Conservation (phyloP, 768 basidiomycete species). For the Butyriboletus loyo region DNA sequence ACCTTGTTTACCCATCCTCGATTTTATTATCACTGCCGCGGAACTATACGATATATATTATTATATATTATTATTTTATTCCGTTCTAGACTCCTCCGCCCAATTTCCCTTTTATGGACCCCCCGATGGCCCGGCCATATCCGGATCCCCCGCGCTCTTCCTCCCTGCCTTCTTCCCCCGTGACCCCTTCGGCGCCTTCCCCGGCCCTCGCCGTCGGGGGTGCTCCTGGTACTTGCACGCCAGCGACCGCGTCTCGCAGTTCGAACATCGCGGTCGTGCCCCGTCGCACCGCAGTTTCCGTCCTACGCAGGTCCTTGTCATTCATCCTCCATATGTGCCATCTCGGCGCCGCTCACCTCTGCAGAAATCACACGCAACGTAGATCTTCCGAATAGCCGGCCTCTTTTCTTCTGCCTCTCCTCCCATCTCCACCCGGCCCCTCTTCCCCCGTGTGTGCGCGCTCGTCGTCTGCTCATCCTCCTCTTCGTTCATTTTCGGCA, state of each 20-base stretch:
- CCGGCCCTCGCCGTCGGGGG: slow-evolving; percentile 65
- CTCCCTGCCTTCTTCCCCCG: slow-evolving; percentile 41
- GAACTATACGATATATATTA: slow-evolving; percentile 28
- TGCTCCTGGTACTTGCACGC: slow-evolving; percentile 53
- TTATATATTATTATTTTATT: slow-evolving; percentile 20
- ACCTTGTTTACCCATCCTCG: slow-evolving; percentile 3
- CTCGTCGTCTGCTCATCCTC: slow-evolving; percentile 10
- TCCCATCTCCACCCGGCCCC: slow-evolving; percentile 13
- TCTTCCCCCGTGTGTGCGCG: slow-evolving; percentile 18
- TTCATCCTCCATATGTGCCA: not conserved
- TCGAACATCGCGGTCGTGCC: slow-evolving; percentile 55
- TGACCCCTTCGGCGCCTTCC: slow-evolving; percentile 65
- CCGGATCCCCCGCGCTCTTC: slow-evolving; percentile 24
- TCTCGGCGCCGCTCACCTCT: slow-evolving; percentile 46
- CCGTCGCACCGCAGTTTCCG: slow-evolving; percentile 79
- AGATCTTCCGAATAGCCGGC: slow-evolving; percentile 27
- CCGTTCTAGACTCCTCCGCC: slow-evolving; percentile 13
- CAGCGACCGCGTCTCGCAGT: slow-evolving; percentile 54
- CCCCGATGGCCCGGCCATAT: slow-evolving; percentile 26
- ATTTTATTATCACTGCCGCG: slow-evolving; percentile 22
- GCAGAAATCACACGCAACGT: slow-evolving; percentile 75
- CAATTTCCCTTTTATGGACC: slow-evolving; percentile 21
- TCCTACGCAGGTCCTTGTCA: slow-evolving; percentile 36
- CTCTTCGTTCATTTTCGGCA: slow-evolving; percentile 8
- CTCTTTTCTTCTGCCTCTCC: slow-evolving; percentile 22